A percentile compares a stretch with the other conserved stretches of the same genome.
Conservation (phyloP, 2,329 filamentous ascomycete species). For the Sclerotinia glacialis region DNA sequence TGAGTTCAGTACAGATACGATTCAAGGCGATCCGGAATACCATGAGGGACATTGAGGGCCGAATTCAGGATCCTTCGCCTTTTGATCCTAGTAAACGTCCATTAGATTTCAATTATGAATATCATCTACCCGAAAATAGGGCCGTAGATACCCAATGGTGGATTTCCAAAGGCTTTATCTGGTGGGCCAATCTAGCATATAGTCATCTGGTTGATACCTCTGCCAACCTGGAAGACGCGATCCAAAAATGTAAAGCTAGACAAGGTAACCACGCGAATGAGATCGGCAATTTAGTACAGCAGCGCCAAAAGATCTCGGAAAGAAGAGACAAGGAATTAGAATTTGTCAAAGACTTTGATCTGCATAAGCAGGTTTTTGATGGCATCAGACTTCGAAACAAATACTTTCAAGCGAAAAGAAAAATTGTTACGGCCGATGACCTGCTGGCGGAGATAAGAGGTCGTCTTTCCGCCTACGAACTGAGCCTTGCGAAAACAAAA, state of each 20-base stretch:
- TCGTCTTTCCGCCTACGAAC: background rate
- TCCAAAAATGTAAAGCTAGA: background rate
- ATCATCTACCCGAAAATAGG: background rate
- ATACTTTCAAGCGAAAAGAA: background rate
- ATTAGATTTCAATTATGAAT: background rate
- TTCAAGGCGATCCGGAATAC: background rate
- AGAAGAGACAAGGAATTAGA: background rate
- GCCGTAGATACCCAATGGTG: background rate
- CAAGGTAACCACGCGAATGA: background rate
- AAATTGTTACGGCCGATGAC: background rate
- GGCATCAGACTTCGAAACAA: background rate
- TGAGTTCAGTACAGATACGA: background rate
- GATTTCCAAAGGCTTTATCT: background rate
- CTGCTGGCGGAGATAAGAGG: background rate
- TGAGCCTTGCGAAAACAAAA: background rate
- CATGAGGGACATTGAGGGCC: background rate
- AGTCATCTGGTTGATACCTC: background rate
- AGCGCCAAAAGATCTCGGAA: background rate
- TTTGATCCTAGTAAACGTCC: background rate
- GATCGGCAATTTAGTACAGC: background rate
- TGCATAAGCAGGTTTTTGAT: background rate
- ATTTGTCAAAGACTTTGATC: background rate
- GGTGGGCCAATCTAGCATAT: slow-evolving; percentile 5
- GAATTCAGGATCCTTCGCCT: background rate
- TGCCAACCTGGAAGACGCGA: background rate